Evolutionary conservation across 768 basidiomycete genomes (phyloP), one percentile per base, ranked within the genome.

Genomic region (Suillus fuscotomentosus): DNA sequence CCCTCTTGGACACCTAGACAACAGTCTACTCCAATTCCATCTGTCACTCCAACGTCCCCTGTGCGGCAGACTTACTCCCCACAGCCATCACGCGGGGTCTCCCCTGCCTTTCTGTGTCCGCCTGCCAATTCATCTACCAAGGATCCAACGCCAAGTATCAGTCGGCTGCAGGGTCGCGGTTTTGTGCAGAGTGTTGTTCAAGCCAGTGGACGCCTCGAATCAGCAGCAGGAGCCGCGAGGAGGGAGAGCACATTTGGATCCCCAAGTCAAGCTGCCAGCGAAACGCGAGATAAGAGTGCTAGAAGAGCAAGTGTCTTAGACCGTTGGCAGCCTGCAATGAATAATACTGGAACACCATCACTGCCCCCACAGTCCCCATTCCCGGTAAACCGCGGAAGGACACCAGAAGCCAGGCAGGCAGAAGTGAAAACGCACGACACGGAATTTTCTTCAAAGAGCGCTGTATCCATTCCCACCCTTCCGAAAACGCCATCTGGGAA

Each of bases 101-200:
- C 89, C 5, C 83, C 86, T 20, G 85, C 84, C 5, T 89, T 92
- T 71, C 77, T 88, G 34, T 87, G 84, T 53, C 69, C 60, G 11
- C 72, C 71, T 3, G 7, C 8, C 13, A 78, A 80, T 2, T 77
- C 84, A 10, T 71, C 81, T 4, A 74, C 81, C 60, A 94, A 93
- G 72, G 91, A 92, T 53, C 85, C 85, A 4, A 92, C 91, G 2
- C 93, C 93, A 0, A 93, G 91, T 72, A 85, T 94, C 39, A 94
- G 90, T 66, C 80, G 92, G 65, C 76, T 95, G 20, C 88, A 94
- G 70, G 93, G 93, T 22, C 87, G 93, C 47, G 93, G 93, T 5
- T 94, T 95, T 71, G 93, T 95, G 3, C 89, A 91, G 74, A 91
- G 83, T 66, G 87, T 92, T 79, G 89, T 95, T 41, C 88, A 89